Base-by-base conservation (phyloP, 2,329 filamentous ascomycete species). In the Thelonectria blattea region DNA sequence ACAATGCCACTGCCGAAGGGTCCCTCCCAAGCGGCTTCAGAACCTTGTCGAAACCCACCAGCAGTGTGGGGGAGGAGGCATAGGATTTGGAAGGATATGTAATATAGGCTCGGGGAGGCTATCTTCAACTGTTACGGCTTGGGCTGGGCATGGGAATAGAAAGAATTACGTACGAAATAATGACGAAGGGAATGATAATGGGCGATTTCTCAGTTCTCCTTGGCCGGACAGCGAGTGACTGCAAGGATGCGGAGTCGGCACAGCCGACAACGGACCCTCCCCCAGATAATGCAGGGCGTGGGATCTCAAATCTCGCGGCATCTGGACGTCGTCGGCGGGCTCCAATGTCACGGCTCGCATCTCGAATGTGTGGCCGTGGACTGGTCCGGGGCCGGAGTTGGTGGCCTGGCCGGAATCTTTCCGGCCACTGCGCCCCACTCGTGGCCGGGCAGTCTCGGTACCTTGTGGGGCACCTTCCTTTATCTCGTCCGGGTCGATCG, bases 321-420 rank as follows among this genome's bases (percentile, higher is more conserved):
- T 60, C 49, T 39, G 15, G 48, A 43, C 37, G 27, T 30, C 27
- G 27, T 30, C 27, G 48, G 39, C 58, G 42, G 48, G 54, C 49
- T 39, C 54, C 56, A 52, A 50, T 52, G 47, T 34, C 37, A 17
- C 48, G 17, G 37, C 48, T 22, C 6, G 49, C 22, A 62, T 62
- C 43, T 50, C 53, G 49, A 60, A 56, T 63, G n/a, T 42, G 48
- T 55, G 18, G 47, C 43, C 48, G 52, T 41, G 39, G 41, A 52
- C 48, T 34, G 53, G 41, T 48, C 68, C 69, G 68, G 69, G 49
- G 68, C 71, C 71, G 70, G 27, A 68, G 65, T 47, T 71, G 65
- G 69, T 65, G 58, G 53, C 45, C 61, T 71, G 73, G 73, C 73
- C 73, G 73, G 73, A 75, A 75, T 51, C 2, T 52, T 75, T 75